Evolutionary conservation across 1,284 basidiomycete species (phyloP), one percentile per base, ranked within the genome.

Genomic region (Fomitopsis schrenkii): DNA sequence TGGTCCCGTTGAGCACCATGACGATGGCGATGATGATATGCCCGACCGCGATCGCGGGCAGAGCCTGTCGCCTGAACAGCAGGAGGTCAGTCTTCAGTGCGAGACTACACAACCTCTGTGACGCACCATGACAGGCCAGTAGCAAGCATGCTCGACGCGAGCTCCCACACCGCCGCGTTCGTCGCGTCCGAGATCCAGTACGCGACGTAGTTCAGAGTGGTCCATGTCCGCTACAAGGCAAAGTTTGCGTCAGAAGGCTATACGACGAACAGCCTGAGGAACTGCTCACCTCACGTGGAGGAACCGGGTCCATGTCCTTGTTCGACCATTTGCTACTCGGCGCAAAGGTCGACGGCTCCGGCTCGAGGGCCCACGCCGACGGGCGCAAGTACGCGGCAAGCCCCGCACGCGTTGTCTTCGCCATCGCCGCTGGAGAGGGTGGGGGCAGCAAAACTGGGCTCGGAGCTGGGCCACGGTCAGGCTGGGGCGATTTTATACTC

Each of bases 261-360:
- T 8, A 4, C 38, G 50, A 10, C 35, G n/a, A 19, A 33, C 10
- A 36, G 15, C 30, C 22, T 7, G 14, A 3, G 40, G 5, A 12
- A 2, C 4, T 9, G 55, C 67, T 63, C 58, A 70, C 68, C 28
- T 35, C 65, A 46, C 82, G 70, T 1, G 74, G 77, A 33, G 86
- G 85, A 9, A 88, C 86, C 3, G 88, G 88, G 65, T 90, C 88
- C 84, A 89, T 88, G 68, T 91, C 88, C 68, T 82, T 82, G 73
- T 91, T 91, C 64, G 84, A 88, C 85, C 86, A 88, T 68, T 78
- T 75, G 67, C 75, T 72, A 54, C 69, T 76, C 38, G 79, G 77
- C 8, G 84, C 84, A 62, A 83, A 83, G 12, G 80, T 82, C n/a
- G 80, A 78, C 28, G 79, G 71, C 59, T 78, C 76, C 14, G 77